These are phyloP conservation scores for Histomonas meleagridis DNA, from an alignment of 208 protist genomes.

Conservation along the genomic window DNA sequence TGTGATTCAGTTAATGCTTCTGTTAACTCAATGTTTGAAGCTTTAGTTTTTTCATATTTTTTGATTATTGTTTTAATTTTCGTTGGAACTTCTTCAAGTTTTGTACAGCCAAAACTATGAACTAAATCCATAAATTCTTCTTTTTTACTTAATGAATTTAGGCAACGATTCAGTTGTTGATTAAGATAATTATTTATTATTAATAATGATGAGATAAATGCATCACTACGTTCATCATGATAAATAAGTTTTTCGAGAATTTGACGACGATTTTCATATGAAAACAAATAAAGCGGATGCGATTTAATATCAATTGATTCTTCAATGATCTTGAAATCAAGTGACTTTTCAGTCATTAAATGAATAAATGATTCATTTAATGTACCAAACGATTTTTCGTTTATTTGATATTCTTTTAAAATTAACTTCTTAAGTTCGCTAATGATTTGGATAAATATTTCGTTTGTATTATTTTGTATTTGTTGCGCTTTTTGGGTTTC, in stretches of 20 bases:
- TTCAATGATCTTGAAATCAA: not conserved
- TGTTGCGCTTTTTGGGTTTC: not conserved
- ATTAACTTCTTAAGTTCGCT: not conserved
- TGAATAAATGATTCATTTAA: not conserved
- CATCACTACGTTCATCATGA: not conserved
- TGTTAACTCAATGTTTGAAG: not conserved
- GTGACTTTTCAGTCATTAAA: not conserved
- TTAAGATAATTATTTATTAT: not conserved
- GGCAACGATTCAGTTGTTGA: not conserved
- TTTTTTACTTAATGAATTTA: not conserved
- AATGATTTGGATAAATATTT: not conserved
- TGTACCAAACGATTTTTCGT: not conserved
- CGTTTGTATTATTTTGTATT: not conserved
- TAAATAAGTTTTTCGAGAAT: not conserved
- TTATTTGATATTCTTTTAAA: not conserved
- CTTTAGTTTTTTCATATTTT: not conserved
- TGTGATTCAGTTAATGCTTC: not conserved
- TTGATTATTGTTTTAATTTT: not conserved
- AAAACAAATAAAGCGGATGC: not conserved
- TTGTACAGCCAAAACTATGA: not conserved
- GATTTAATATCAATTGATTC: not conserved
- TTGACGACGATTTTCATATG: not conserved
- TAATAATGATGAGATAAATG: not conserved
- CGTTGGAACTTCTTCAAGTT: not conserved
- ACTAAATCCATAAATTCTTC: not conserved